Evolutionary conservation across 1,284 basidiomycete species (phyloP).

Genomic region (Cryptococcus wingfieldii): DNA sequence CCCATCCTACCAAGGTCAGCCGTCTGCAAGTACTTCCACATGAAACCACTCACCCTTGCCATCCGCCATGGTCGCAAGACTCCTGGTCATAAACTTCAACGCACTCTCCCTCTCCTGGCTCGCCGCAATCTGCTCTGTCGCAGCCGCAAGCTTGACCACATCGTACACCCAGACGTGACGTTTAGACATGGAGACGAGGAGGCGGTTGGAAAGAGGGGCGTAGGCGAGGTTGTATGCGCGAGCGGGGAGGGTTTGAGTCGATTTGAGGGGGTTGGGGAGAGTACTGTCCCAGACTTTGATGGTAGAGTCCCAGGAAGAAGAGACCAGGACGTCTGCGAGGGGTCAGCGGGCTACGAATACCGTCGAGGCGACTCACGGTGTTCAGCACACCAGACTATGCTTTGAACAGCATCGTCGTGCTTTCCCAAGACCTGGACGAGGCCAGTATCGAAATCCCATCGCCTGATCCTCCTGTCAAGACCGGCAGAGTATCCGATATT

Average conservation of each 20-base stretch:
- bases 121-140: slow-evolving; percentile 11
- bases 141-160: slow-evolving; percentile 60
- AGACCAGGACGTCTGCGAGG: slow-evolving; percentile 62
- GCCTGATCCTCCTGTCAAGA: slow-evolving; percentile 53
- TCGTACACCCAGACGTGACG: slow-evolving; percentile 84
- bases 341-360: background rate
- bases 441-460: slow-evolving; percentile 50
- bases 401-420: slow-evolving; percentile 49
- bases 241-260: slow-evolving; percentile 68
- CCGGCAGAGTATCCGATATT: slow-evolving; percentile 49
- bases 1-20: slow-evolving; percentile 64
- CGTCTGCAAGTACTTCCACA: slow-evolving; percentile 2
- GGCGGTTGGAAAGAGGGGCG: slow-evolving; percentile 49
- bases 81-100: slow-evolving; percentile 90
- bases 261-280: slow-evolving; percentile 54
- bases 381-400: slow-evolving; percentile 48
- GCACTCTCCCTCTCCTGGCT: slow-evolving; percentile 84
- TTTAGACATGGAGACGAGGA: slow-evolving; percentile 87
- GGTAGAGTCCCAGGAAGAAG: slow-evolving; percentile 86
- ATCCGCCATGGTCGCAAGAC: slow-evolving; percentile 83
- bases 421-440: slow-evolving; percentile 49
- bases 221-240: slow-evolving; percentile 72
- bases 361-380: slow-evolving; percentile 34
- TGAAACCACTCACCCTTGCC: slow-evolving; percentile 66
- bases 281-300: slow-evolving; percentile 79